Percentiles rank a stretch among this genome's conserved stretches.
These are phyloP conservation scores for Carex arenaria DNA, from an alignment of 202 grass and related monocot genomes.

Conservation along the genomic window DNA sequence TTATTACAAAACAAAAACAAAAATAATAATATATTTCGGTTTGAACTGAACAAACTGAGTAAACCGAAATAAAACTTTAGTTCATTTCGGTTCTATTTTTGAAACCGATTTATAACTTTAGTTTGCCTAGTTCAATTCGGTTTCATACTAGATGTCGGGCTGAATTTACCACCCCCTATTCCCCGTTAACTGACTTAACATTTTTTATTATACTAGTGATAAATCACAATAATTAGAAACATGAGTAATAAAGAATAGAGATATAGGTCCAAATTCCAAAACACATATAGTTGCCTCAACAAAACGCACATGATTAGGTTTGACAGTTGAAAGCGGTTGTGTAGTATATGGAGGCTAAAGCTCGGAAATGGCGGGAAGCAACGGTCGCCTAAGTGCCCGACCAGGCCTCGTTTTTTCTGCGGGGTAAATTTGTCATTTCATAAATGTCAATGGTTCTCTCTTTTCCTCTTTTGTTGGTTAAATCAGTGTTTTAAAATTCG, in stretches of 20 bases:
- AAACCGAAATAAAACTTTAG: too few species aligned
- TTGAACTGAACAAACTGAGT: too few species aligned
- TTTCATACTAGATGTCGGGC: too few species aligned
- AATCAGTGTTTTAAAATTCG: too few species aligned
- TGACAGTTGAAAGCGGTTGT: conserved; percentile 28
- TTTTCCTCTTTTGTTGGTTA: too few species aligned
- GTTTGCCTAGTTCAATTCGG: too few species aligned
- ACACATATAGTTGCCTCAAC: background rate
- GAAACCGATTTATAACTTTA: too few species aligned
- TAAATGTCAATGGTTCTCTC: background rate
- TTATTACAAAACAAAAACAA: too few species aligned
- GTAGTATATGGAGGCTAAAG: conserved; percentile 2
- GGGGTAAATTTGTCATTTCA: background rate
- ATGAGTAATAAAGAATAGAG: background rate
- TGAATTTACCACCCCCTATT: too few species aligned
- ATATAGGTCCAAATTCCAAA: background rate
- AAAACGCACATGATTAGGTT: conserved; percentile 22
- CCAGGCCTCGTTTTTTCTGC: conserved; percentile 12
- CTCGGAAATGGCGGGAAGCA: conserved; percentile 30
- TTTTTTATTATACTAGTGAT: background rate
- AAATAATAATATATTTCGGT: too few species aligned
- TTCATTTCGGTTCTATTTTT: too few species aligned
- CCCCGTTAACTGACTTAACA: too few species aligned
- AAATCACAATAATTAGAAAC: background rate
- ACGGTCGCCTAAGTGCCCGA: conserved; percentile 24